A percentile compares a stretch with the other conserved stretches of the same genome.
Conservation (phyloP, 2,329 filamentous ascomycete species). For the Metarhizium brunneum region DNA sequence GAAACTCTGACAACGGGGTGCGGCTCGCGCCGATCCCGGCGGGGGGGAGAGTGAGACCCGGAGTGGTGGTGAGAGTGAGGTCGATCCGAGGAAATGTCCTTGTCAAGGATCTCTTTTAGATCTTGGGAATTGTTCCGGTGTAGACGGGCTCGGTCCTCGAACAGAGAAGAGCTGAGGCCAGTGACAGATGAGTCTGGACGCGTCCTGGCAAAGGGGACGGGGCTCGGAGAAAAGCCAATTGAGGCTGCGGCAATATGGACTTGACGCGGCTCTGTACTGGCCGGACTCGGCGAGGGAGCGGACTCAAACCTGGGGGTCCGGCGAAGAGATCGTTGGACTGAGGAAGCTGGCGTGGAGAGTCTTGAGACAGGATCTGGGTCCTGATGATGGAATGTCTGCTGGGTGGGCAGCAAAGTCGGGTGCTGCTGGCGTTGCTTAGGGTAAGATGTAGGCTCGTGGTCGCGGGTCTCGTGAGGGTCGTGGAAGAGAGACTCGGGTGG, state of each 20-base stretch:
- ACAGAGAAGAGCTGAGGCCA: slow-evolving; percentile 31
- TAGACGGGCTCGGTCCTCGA: slow-evolving; percentile 15
- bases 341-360: slow-evolving; percentile 34
- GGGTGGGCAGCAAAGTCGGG: slow-evolving; percentile 9
- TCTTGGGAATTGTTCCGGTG: slow-evolving; percentile 36
- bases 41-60: slow-evolving; percentile 20
- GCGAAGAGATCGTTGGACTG: slow-evolving; percentile 36
- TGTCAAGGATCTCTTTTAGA: slow-evolving; percentile 35
- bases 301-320: slow-evolving; percentile 42
- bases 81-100: slow-evolving; percentile 24
- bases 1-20: slow-evolving; percentile 58
- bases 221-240: slow-evolving; percentile 36
- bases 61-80: slow-evolving; percentile 15
- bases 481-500: slow-evolving; percentile 31
- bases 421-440: slow-evolving; percentile 34
- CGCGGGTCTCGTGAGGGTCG: slow-evolving; percentile 48
- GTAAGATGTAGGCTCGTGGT: slow-evolving; percentile 26
- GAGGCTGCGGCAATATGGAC: slow-evolving; percentile 39
- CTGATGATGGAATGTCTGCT: slow-evolving; percentile 4
- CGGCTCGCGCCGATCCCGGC: slow-evolving; percentile 25
- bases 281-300: slow-evolving; percentile 33
- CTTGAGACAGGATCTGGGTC: slow-evolving; percentile 18
- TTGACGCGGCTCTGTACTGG: slow-evolving; percentile 31
- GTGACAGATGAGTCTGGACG: slow-evolving; percentile 18
- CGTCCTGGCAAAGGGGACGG: slow-evolving; percentile 14